Base-by-base conservation (phyloP, 2,329 filamentous ascomycete genomes). In the Fusarium buxicola region DNA sequence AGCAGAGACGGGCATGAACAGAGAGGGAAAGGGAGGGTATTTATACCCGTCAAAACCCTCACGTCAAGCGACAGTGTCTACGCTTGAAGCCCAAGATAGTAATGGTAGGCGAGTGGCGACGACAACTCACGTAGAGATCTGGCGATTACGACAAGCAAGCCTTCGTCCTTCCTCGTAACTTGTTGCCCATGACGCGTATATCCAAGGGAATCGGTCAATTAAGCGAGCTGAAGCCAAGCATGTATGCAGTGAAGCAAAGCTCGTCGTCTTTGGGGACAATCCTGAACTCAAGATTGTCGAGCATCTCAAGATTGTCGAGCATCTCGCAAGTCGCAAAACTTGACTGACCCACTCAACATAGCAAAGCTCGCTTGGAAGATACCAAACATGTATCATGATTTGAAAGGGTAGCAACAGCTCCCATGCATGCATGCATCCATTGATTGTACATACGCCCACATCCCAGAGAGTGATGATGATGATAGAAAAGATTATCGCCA, bases 361-460 rank as follows among this genome's bases (percentile, higher is more conserved):
- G 6, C 24, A 28, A 28, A 28, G n/a, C 12, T 28, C 25, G 15
- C 39, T 28, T 10, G 15, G 10, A 13, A 11, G 4, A 11, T 24
- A 13, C 18, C 40, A 45, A 34, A 45, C 8, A 32, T 8, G 13
- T 7, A 25, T 25, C 12, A 25, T 25, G 25, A 28, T 13, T 32
- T 15, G 35, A 45, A 30, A 18, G 21, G 34, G 51, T 21, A 49
- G 43, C 51, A 21, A n/a, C 30, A 49, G 44, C 48, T 45, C 48
- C 48, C 49, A 32, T 32, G 28, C 28, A 51, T 51, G 21, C 40
- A 44, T 32, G 25, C 28, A 45, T 46, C 43, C 38, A 46, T 18
- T 53, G 50, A 53, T 53, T 53, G 50, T 47, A 47, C 50, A 53
- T 53, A 46, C 16, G 21, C 32, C 16, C 30, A 31, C 38, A 24